Evolutionary conservation across 2,329 filamentous ascomycete genomes (phyloP).

Genomic region (Penicillium sp.): DNA sequence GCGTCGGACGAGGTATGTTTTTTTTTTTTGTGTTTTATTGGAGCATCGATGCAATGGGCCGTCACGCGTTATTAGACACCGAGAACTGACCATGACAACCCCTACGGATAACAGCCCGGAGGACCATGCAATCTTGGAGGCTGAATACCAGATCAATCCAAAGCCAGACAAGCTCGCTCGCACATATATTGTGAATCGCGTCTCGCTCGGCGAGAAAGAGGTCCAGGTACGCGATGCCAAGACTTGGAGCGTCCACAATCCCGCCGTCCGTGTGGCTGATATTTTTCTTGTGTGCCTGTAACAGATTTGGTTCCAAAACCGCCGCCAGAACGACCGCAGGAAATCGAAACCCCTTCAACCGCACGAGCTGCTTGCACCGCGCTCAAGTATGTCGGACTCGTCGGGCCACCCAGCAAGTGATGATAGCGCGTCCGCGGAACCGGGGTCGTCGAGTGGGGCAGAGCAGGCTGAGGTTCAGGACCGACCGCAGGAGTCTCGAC

Average conservation of each 20-base stretch:
- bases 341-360: slow-evolving; percentile 82
- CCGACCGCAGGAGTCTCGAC: slow-evolving; percentile 22
- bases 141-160: slow-evolving; percentile 79
- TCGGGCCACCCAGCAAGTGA: slow-evolving; percentile 34
- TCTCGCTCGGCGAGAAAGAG: slow-evolving; percentile 91
- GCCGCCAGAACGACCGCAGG: slow-evolving; percentile 86
- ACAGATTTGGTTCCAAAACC: slow-evolving; percentile 98
- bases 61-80: slow-evolving; percentile 18
- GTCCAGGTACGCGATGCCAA: slow-evolving; percentile 72
- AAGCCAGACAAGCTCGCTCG: slow-evolving; percentile 92
- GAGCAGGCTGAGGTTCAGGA: slow-evolving; percentile 33
- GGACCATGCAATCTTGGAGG: slow-evolving; percentile 86
- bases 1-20: slow-evolving; percentile 62
- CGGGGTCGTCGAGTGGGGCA: slow-evolving; percentile 34
- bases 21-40: background rate
- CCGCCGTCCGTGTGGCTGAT: slow-evolving; percentile 18
- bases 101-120: slow-evolving; percentile 64
- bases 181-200: slow-evolving; percentile 79
- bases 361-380: slow-evolving; percentile 66
- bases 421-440: slow-evolving; percentile 35
- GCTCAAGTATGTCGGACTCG: slow-evolving; percentile 33
- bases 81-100: slow-evolving; percentile 18
- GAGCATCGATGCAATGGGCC: background rate
- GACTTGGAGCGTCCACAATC: slow-evolving; percentile 34
- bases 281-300: background rate